Evolutionary conservation across 495 filamentous ascomycete genomes (phyloP), one percentile per base, ranked within the genome.

Genomic region (Annulohypoxylon maeteangense): DNA sequence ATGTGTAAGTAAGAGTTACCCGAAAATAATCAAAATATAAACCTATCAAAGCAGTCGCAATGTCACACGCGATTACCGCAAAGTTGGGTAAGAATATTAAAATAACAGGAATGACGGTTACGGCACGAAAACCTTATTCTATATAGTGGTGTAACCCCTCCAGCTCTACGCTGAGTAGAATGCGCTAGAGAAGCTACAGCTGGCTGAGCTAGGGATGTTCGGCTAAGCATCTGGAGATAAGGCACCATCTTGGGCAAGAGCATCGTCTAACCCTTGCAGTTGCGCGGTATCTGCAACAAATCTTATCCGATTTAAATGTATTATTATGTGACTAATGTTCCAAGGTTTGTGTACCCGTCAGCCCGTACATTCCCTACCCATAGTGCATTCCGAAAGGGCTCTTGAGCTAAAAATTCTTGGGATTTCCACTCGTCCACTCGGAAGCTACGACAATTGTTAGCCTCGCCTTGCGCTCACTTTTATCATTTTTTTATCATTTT

Each of bases 211-310:
- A n/a, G 32, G 54, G 31, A 18, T 57, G 32, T 27, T 40, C 36
- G 54, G 54, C 20, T 40, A 25, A 27, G 25, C 48, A 53, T 31
- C 20, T 50, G 20, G 45, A 50, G 27, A 31, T 53, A 53, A 53
- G 48, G 23, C 23, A 31, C 45, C 45, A 25, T 27, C 45, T 50
- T 18, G 34, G 34, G 34, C 34, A 38, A 6, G 2, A 6, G 27
- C 36, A 40, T 40, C 36, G n/a, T 11, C 20, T 12, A 27, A 8
- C 34, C 23, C 23, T 22, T n/a, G 32, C 27, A 45, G 38, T 45
- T n/a, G n/a, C 31, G 47, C 66, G 59, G 57, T 51, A 50, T 53
- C 59, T 69, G 66, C 50, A 69, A 62, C 59, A 69, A 63, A 48
- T 57, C 53, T 63, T 63, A 58, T 69, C 59, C 59, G 66, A 42